Base-by-base conservation (phyloP, 495 filamentous ascomycete genomes). In the Lophiostoma macrostomum region DNA sequence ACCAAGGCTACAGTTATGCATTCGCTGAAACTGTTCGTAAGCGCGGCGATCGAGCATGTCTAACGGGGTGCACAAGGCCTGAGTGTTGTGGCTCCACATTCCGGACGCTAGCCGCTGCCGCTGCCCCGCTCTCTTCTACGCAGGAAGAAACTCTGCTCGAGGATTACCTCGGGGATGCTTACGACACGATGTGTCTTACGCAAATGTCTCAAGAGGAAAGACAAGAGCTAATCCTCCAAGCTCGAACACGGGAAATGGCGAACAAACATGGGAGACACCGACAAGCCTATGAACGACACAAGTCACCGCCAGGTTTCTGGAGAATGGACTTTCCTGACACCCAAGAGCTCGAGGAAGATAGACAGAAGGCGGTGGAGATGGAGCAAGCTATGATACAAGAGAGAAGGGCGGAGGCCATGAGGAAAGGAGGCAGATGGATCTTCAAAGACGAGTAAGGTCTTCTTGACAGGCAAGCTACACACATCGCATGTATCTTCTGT, bases 261-360 rank as follows among this genome's bases (percentile, higher is more conserved):
- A 80, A 93, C 52, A 74, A 75, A 44, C 79, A 77, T 68, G 89
- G 91, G 5, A 86, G 72, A 65, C 93, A 96, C 70, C 74, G 84
- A 31, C 81, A 94, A 55, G 76, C 80, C 25, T 90, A 85, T 65
- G 79, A 80, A 50, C 78, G 90, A 23, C 69, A 76, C 20, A 71
- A 69, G 27, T 86, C 85, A 11, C 91, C 93, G 2, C 87, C 88
- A 13, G 90, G 90, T 1, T 96, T 86, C 63, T 98, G 93, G 93
- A 77, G 89, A 54, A 77, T 82, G 22, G 91, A 91, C 50, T 90
- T 96, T 69, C 91, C 91, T 10, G 78, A 67, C 34, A 96, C 91
- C 5, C 91, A 95, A 65, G 88, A 95, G 66, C 63, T 81, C 11
- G 73, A 75, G 61, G 65, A 73, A 49, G 80, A 88, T 54, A 79